Evolutionary conservation across 2,329 filamentous ascomycete genomes (phyloP).

Genomic region (Ceratocystis huliohia): DNA sequence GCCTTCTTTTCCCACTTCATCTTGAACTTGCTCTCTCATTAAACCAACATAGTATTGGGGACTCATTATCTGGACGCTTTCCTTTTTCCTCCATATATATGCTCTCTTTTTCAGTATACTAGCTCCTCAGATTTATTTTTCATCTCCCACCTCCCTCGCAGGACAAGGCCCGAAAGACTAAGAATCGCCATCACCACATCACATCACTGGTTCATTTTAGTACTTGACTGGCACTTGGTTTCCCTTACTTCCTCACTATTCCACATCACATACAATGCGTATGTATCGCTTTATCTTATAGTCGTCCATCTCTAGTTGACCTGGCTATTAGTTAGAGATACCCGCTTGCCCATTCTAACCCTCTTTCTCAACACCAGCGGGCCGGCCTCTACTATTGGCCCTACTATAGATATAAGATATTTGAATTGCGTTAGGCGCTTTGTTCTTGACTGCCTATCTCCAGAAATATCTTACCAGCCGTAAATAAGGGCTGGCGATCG

Average conservation of each 20-base stretch:
- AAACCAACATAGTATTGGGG: background rate
- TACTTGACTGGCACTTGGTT: background rate
- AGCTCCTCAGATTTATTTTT: slow-evolving; percentile 3
- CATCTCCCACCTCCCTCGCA: background rate
- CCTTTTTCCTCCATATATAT: background rate
- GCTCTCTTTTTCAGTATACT: background rate
- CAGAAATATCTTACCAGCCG: background rate
- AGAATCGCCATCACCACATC: background rate
- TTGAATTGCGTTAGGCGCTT: background rate
- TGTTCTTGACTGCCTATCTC: background rate
- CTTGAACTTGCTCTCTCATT: background rate
- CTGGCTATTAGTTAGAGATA: background rate
- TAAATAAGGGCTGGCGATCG: background rate
- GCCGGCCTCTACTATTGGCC: background rate
- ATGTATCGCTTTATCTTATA: background rate
- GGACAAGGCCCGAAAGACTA: background rate
- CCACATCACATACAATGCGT: background rate
- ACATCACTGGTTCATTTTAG: background rate
- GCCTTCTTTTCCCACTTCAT: background rate
- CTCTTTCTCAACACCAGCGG: background rate
- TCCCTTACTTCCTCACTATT: background rate
- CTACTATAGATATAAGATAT: background rate
- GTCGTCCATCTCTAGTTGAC: background rate
- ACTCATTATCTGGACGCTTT: background rate
- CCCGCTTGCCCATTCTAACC: background rate